Evolutionary conservation across 768 basidiomycete genomes (phyloP).

Genomic region (Holtermanniella nyarrowii): DNA sequence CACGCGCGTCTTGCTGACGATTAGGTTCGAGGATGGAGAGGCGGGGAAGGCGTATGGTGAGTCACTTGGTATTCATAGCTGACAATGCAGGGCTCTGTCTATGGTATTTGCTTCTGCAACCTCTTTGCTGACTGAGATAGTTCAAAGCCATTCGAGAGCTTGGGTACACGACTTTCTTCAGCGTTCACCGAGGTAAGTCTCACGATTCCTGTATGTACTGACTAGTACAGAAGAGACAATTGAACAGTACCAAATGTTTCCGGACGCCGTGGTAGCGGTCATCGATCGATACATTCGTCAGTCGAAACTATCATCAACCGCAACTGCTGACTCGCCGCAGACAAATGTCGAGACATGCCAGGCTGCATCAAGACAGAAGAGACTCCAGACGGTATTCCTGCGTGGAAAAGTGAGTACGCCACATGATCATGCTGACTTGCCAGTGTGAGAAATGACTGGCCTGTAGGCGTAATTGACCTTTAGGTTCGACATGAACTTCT

Average conservation of each 20-base stretch:
- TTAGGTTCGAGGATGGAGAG: neutral
- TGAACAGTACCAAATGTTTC: neutral
- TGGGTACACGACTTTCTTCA: neutral
- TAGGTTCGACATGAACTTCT: conserved; percentile 11
- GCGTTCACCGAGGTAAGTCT: neutral
- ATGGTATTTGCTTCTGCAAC: neutral
- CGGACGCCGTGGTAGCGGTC: neutral
- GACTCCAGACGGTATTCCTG: conserved; percentile 7
- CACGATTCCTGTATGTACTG: neutral
- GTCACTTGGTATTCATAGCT: too few relatives aligned
- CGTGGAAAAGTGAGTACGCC: conserved; percentile 4
- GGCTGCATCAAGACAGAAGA: conserved; percentile 5
- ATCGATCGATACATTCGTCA: neutral
- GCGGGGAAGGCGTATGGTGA: neutral
- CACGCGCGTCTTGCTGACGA: neutral
- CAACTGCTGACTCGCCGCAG: neutral
- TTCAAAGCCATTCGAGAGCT: neutral
- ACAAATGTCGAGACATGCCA: neutral
- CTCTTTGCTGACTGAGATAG: neutral
- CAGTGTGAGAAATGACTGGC: neutral
- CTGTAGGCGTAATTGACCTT: neutral
- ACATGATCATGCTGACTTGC: neutral
- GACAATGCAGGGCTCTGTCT: too few relatives aligned
- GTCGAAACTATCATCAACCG: too few relatives aligned
- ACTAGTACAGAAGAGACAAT: neutral